phyloP scores from a whole-genome alignment of 768 basidiomycete species.

The Xanthoconium stramineum region DNA sequence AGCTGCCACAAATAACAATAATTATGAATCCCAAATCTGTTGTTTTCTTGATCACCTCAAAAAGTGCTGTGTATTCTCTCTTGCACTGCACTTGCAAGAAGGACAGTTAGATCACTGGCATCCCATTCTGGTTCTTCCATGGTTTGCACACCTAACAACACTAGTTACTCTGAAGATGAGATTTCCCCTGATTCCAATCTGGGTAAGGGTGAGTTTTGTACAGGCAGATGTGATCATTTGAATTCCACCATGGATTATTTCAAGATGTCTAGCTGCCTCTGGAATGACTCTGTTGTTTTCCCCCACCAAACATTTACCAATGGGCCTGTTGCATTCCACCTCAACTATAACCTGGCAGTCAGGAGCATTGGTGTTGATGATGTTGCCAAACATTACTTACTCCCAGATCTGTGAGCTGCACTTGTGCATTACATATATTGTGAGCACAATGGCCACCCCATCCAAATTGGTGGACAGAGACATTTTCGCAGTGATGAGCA shows the following conservation, averaged over 20 bases:
- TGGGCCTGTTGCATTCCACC: neutral
- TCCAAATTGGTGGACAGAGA: neutral
- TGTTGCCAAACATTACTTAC: neutral
- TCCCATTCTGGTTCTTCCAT: too few species aligned
- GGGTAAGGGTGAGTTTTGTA: too few species aligned
- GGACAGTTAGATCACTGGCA: neutral
- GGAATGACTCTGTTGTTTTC: neutral
- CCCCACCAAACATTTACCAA: neutral
- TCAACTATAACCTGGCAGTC: neutral
- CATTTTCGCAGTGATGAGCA: neutral
- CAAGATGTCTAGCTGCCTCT: too few species aligned
- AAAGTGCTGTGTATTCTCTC: neutral
- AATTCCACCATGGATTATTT: neutral
- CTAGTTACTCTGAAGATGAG: too few species aligned
- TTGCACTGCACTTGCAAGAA: neutral
- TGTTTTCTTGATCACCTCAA: neutral
- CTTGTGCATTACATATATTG: neutral
- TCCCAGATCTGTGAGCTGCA: neutral
- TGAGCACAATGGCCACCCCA: neutral
- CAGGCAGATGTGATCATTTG: neutral
- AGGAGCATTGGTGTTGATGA: neutral
- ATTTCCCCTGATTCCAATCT: neutral
- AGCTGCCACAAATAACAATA: neutral
- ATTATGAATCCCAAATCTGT: neutral
- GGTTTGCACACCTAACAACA: neutral